Evolutionary conservation across 2,329 filamentous ascomycete genomes (phyloP), one percentile per base, ranked within the genome.

Genomic region (Epichloe gansuensis): DNA sequence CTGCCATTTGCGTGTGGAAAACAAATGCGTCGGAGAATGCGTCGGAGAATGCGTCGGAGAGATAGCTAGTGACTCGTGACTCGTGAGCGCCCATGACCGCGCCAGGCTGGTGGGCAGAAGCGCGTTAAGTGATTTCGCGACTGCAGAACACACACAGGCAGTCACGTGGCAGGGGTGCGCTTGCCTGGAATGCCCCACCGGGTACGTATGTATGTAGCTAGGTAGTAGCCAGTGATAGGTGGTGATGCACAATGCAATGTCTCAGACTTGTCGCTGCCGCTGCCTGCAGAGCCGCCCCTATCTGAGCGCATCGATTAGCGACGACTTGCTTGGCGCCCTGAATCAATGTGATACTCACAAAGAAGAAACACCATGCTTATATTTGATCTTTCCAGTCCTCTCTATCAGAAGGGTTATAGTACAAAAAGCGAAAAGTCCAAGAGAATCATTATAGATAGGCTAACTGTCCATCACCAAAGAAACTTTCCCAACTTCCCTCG

Each of bases 71-170:
- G 39, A 9, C 3, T 28, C 11, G 42, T 46, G 44, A 13, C 28
- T 12, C 15, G 25, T 17, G 44, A n/a, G n/a, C 28, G 44, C n/a
- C 35, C 46, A 68, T 66, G 65, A 68, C 67, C 68, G 67, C 68
- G 66, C 62, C 57, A 31, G 3, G 54, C 34, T 53, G 21, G 57
- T 55, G 67, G 67, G 67, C 66, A 69, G 65, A 62, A 65, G 59
- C 68, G 69, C 68, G 68, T 70, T 67, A 69, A 70, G 66, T 62
- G 64, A 55, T 56, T 58, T 60, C 57, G 58, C 54, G 25, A 31
- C 25, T 31, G 23, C 43, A 4, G 12, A n/a, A 13, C 37, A n/a
- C 13, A 7, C 7, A 25, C 43, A 37, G 5, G 52, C 54, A 56
- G 55, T 57, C 53, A 56, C 56, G 55, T 57, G 5, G 31, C 11